Evolutionary conservation across 768 basidiomycete species (phyloP).

Genomic region (Ramaria rubella): DNA sequence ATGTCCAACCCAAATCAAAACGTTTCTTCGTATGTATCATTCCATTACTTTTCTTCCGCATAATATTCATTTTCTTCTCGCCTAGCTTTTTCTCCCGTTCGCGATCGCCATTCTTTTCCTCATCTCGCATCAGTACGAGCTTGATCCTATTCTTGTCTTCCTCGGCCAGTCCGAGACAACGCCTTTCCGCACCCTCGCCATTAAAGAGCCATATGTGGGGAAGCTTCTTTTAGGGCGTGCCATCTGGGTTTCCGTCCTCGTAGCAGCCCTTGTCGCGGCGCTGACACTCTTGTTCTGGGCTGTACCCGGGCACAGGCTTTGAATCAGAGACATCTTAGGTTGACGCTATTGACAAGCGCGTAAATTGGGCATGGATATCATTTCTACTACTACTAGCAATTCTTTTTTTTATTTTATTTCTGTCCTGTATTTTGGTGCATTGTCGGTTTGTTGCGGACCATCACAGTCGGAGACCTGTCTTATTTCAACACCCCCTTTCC

Average conservation of each 20-base stretch:
- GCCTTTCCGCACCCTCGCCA: slow-evolving; percentile 87
- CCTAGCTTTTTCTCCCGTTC: slow-evolving; percentile 97
- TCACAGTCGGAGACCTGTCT: too few relatives aligned
- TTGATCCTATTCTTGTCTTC: slow-evolving; percentile 93
- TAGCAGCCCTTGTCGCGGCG: slow-evolving; percentile 67
- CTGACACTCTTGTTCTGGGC: slow-evolving; percentile 93
- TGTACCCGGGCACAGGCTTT: slow-evolving; percentile 90
- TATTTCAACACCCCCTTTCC: too few relatives aligned
- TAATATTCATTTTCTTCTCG: not conserved
- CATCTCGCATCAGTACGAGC: slow-evolving; percentile 93
- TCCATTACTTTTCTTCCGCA: slow-evolving; percentile 1
- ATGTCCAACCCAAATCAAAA: slow-evolving; percentile 86
- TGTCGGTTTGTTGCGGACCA: too few relatives aligned
- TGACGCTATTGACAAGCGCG: too few relatives aligned
- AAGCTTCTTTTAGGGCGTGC: slow-evolving; percentile 86
- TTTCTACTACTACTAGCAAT: not conserved
- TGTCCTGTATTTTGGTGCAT: too few relatives aligned
- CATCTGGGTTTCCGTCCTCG: slow-evolving; percentile 82
- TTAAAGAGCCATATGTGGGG: slow-evolving; percentile 91
- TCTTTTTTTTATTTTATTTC: too few relatives aligned
- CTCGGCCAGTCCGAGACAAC: slow-evolving; percentile 93
- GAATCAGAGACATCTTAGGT: not conserved
- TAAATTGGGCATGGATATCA: not conserved
- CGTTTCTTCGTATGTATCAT: slow-evolving; percentile 81
- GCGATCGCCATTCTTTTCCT: slow-evolving; percentile 84